phyloP scores from a whole-genome alignment of 305 asterid genomes.

The Andrographis paniculata region DNA sequence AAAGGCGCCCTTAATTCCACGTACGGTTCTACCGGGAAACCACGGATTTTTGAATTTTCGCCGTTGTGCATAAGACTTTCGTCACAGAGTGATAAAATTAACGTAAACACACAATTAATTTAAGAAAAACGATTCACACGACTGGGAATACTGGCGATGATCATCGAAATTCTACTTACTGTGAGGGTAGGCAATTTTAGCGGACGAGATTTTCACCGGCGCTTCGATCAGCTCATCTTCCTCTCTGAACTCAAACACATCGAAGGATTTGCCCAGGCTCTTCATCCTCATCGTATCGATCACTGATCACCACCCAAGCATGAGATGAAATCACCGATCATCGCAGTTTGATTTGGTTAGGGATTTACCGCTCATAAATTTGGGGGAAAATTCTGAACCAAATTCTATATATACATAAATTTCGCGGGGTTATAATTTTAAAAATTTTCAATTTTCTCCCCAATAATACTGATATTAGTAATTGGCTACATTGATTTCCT shows the following conservation, averaged over 20 bases:
- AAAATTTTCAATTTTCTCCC: too few relatives aligned
- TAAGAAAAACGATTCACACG: background rate
- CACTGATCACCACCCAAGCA: background rate
- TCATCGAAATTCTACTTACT: background rate
- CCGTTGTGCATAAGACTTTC: too few relatives aligned
- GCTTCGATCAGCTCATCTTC: conserved; percentile 14
- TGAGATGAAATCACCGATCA: background rate
- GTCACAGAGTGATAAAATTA: too few relatives aligned
- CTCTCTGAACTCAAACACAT: conserved; percentile 32
- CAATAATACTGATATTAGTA: too few relatives aligned
- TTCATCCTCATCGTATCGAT: conserved; percentile 18
- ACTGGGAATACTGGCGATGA: background rate
- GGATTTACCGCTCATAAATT: background rate
- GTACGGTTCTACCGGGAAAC: too few relatives aligned
- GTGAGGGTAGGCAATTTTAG: background rate
- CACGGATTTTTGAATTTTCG: too few relatives aligned
- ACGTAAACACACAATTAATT: too few relatives aligned
- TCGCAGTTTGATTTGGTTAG: background rate
- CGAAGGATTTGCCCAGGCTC: conserved; percentile 24
- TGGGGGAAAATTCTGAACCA: background rate
- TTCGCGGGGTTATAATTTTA: too few relatives aligned
- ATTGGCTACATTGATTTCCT: too few relatives aligned
- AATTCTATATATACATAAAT: too few relatives aligned
- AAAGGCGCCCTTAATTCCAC: too few relatives aligned
- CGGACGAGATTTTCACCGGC: background rate